phyloP scores from a whole-genome alignment of 441 rosid species.

The Croton setiger region DNA sequence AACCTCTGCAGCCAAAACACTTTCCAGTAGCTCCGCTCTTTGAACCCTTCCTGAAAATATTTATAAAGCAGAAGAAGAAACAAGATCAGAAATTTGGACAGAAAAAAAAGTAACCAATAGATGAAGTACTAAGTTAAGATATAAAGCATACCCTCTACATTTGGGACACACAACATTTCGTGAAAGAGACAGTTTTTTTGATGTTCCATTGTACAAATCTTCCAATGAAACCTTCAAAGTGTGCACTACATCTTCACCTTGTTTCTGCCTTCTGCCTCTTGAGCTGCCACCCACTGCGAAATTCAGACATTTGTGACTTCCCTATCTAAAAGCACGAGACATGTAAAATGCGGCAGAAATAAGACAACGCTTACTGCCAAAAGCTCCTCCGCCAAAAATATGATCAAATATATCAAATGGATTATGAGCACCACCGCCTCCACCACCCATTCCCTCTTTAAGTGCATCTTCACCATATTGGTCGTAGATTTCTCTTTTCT shows the following conservation, averaged over 20 bases:
- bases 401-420: slow-evolving; percentile 79
- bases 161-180: slow-evolving; percentile 63
- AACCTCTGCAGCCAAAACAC: slow-evolving; percentile 71
- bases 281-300: slow-evolving; percentile 47
- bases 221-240: slow-evolving; percentile 64
- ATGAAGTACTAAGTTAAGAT: not conserved
- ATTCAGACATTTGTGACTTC: not conserved
- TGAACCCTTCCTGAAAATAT: slow-evolving; percentile 60
- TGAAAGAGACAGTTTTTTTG: slow-evolving; percentile 75
- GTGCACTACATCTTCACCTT: slow-evolving; percentile 73
- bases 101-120: not conserved
- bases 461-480: slow-evolving; percentile 93
- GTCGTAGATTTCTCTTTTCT: slow-evolving; percentile 82
- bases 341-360: not conserved
- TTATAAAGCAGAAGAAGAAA: not conserved
- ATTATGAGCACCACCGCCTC: slow-evolving; percentile 53
- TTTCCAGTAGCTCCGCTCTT: slow-evolving; percentile 57
- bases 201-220: slow-evolving; percentile 56
- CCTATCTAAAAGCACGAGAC: not conserved
- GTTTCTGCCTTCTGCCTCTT: slow-evolving; percentile 66
- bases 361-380: slow-evolving; percentile 47
- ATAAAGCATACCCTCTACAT: slow-evolving; percentile 57
- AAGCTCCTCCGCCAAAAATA: slow-evolving; percentile 63
- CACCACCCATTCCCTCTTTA: slow-evolving; percentile 80
- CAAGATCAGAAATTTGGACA: not conserved